Evolutionary conservation across 148 eudicot genomes (phyloP).

Genomic region (Simmondsia chinensis): DNA sequence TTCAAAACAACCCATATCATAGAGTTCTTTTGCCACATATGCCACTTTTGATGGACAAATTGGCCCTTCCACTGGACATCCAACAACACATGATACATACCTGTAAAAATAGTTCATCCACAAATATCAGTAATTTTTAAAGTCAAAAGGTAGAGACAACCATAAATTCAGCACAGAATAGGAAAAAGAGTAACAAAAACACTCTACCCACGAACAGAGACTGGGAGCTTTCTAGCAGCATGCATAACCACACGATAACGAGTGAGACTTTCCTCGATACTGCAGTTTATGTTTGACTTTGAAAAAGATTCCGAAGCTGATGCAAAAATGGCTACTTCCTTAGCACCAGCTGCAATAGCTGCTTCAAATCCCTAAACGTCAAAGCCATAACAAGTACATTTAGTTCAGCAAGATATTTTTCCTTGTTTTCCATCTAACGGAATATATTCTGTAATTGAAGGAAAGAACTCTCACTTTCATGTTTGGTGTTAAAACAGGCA

Average conservation of each 20-base stretch:
- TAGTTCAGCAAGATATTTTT: too few relatives aligned
- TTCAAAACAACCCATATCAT: conserved; percentile 92
- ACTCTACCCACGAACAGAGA: conserved; percentile 87
- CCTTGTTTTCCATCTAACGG: too few relatives aligned
- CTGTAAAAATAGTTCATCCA: conserved; percentile 28
- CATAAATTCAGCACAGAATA: background rate
- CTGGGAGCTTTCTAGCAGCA: conserved; percentile 59
- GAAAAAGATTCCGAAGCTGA: conserved; percentile 98
- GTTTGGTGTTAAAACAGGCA: conserved; percentile 87
- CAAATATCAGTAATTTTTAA: too few relatives aligned
- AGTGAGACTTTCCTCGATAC: conserved; percentile 78
- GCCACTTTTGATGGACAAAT: conserved; percentile 80
- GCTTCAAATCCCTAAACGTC: conserved; percentile 88
- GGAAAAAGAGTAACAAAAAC: background rate
- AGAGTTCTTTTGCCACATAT: conserved; percentile 80
- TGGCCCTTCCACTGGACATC: conserved; percentile 92
- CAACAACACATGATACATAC: conserved; percentile 86
- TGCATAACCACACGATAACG: conserved; percentile 64
- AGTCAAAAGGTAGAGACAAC: background rate
- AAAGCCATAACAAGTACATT: background rate
- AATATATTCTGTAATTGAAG: too few relatives aligned
- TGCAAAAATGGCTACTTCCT: conserved; percentile 92
- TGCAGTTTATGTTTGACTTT: conserved; percentile 79
- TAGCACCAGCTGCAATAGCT: conserved; percentile 83
- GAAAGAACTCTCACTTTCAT: conserved; percentile 39